Evolutionary conservation across 164 flowering plant genomes (phyloP).

Genomic region (Nymphaea colorata): DNA sequence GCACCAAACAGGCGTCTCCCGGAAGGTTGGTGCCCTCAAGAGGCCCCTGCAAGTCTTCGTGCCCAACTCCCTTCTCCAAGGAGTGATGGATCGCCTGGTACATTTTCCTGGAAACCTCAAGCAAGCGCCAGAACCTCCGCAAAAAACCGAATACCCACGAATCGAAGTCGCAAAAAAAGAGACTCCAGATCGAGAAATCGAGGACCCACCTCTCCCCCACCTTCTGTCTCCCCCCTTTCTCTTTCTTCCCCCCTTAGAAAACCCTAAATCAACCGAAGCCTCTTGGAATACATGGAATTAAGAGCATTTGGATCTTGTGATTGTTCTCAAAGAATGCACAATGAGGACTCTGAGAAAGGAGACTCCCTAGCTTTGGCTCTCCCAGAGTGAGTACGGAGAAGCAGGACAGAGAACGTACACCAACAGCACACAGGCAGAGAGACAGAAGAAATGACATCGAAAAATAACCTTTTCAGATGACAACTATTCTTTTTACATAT

Average conservation of each 20-base stretch:
- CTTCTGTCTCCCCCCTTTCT: no score
- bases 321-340: neutral
- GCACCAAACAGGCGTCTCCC: conserved; percentile 27
- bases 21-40: conserved; percentile 9
- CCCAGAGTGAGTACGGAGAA: neutral
- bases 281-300: no score
- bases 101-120: conserved; percentile 1
- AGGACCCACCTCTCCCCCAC: neutral
- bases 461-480: no score
- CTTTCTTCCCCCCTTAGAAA: neutral
- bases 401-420: neutral
- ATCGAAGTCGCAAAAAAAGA: neutral
- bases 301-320: neutral
- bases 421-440: neutral
- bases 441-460: neutral
- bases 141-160: neutral
- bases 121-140: neutral
- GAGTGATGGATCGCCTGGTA: conserved; percentile 3
- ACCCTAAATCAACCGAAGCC: neutral
- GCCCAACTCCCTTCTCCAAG: conserved; percentile 8
- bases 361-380: neutral
- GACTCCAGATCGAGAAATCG: neutral
- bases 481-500: no score
- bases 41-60: conserved; percentile 8
- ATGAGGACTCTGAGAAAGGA: neutral